phyloP scores from a whole-genome alignment of 73 alveolate species.

The Stentor roeselii region DNA sequence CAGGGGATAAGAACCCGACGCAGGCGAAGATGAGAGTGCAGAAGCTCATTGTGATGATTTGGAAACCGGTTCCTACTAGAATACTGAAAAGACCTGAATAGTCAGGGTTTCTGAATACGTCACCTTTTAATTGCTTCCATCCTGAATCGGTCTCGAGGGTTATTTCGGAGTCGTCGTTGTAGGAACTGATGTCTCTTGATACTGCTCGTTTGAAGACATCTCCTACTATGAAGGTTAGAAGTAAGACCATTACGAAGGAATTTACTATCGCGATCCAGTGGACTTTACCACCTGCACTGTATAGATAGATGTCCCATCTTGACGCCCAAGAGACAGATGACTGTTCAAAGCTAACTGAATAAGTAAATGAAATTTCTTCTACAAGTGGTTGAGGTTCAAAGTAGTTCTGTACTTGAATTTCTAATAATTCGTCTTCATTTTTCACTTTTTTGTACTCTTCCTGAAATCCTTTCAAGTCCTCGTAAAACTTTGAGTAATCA shows the following conservation, averaged over 20 bases:
- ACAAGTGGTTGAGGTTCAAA: neutral
- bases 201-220: neutral
- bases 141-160: constrained; percentile 43
- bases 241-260: constrained; percentile 15
- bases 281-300: neutral
- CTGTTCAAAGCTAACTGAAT: constrained; percentile 4
- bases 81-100: constrained; percentile 28
- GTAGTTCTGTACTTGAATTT: neutral
- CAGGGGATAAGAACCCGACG: constrained; percentile 46
- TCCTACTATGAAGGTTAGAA: constrained; percentile 22
- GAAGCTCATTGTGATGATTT: constrained; percentile 29
- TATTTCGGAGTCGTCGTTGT: constrained; percentile 6
- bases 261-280: constrained; percentile 23
- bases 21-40: constrained; percentile 30
- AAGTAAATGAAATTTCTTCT: constrained; percentile 1
- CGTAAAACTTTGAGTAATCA: neutral
- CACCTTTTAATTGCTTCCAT: constrained; percentile 48
- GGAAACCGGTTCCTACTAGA: constrained; percentile 41
- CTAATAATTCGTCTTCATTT: neutral
- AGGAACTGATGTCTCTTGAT: neutral
- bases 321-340: neutral
- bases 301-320: constrained; percentile 26
- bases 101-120: constrained; percentile 45
- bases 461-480: neutral
- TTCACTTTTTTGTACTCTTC: neutral